These are phyloP conservation scores for Populus davidiana DNA, from an alignment of 345 rosid species.

Conservation along the genomic window DNA sequence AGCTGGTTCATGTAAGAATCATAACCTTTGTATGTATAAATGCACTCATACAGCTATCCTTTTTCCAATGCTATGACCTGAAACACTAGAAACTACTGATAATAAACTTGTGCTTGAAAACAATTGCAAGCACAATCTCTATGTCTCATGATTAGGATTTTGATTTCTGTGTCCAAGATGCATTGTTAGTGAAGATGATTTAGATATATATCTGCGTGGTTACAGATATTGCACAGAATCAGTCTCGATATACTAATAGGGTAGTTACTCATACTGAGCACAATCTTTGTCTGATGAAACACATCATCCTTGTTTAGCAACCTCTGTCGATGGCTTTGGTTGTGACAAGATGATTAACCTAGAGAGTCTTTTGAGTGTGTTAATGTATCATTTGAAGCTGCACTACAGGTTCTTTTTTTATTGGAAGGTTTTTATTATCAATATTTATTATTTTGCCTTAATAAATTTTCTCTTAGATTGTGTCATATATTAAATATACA, in stretches of 20 bases:
- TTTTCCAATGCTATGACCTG: background rate
- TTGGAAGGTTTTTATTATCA: background rate
- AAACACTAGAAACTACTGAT: background rate
- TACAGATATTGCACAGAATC: background rate
- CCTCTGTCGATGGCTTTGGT: background rate
- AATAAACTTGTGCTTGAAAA: background rate
- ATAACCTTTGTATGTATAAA: background rate
- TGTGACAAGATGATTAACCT: background rate
- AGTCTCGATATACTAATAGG: background rate
- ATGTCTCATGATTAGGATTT: background rate
- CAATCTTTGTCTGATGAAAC: background rate
- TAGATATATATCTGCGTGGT: background rate
- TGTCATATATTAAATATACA: no score
- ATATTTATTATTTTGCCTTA: background rate
- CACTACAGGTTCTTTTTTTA: background rate
- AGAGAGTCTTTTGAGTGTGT: background rate
- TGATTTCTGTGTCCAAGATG: background rate
- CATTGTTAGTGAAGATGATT: background rate
- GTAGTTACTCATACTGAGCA: background rate
- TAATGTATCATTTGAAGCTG: background rate
- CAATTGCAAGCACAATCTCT: background rate
- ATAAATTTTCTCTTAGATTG: background rate
- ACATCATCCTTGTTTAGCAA: background rate
- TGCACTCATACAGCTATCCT: background rate
- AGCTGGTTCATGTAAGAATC: slow-evolving; percentile 69